These are phyloP conservation scores for Acanthamoeba castellanii DNA, from an alignment of 208 protist genomes.

Conservation along the genomic window DNA sequence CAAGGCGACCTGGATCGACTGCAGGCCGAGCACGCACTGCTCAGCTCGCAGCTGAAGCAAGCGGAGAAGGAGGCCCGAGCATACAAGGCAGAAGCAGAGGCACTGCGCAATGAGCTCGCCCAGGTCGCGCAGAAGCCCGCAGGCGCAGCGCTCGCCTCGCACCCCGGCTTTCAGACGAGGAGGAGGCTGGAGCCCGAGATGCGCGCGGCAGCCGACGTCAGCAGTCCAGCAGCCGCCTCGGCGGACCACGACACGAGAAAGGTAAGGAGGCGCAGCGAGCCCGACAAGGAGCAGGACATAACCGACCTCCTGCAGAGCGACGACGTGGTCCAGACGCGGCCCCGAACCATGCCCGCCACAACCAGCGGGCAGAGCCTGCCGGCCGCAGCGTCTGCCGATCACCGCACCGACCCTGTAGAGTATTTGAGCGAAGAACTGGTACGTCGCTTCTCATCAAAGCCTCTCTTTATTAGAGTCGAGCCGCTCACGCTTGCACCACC, in stretches of 20 bases:
- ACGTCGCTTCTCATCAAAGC: background rate
- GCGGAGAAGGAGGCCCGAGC: background rate
- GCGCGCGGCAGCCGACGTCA: background rate
- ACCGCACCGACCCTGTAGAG: background rate
- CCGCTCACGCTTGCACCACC: background rate
- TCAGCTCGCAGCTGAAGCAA: background rate
- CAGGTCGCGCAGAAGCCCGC: background rate
- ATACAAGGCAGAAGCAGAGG: background rate
- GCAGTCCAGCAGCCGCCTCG: no score
- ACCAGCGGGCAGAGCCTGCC: background rate
- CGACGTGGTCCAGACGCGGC: background rate
- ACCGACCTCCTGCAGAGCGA: slow-evolving; percentile 56
- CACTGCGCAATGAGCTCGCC: background rate
- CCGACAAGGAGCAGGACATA: slow-evolving; percentile 59
- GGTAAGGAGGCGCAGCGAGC: slow-evolving; percentile 6
- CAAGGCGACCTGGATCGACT: background rate
- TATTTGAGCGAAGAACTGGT: slow-evolving; percentile 38
- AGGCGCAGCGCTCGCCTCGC: background rate
- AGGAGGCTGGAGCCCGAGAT: background rate
- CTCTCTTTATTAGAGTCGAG: background rate
- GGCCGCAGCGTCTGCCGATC: background rate
- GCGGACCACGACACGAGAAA: background rate
- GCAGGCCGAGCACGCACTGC: background rate
- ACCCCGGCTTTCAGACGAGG: background rate
- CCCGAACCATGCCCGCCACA: background rate